Base-by-base conservation (phyloP, 2,329 filamentous ascomycete species). In the Microdochium nivale region DNA sequence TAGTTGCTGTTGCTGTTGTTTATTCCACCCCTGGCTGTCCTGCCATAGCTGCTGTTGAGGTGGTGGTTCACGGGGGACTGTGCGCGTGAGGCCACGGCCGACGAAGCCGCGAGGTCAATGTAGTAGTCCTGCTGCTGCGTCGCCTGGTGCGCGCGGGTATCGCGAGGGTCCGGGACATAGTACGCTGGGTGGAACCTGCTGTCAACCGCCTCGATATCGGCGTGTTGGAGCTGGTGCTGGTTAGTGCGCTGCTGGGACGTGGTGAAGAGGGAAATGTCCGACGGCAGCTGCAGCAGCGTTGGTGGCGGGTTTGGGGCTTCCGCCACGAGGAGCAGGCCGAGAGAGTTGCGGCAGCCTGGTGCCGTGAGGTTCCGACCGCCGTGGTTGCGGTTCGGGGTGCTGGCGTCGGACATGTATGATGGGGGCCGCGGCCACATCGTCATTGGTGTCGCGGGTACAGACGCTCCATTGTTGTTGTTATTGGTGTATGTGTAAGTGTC, bases 341-440 rank as follows among this genome's bases (percentile, higher is more conserved):
- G 16, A 7, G 10, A 19, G 40, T 24, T 21, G 40, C 19, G 16
- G 40, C 13, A n/a, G n/a, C n/a, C n/a, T n/a, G n/a, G 40, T 23
- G 27, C 23, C 16, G 16, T 44, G 40, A 11, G 16, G 40, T 23
- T 44, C 16, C 14, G 11, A 14, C n/a, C n/a, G 30, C 8, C 30
- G 30, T 37, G 33, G n/a, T 37, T 37, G 33, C 16, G 11, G 33
- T 16, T 3, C 23, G 14, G 16, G 21, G 40, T 19, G 9, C 19
- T 87, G 59, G 90, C 84, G 10, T 92, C 87, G 0, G 85, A 88
- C 3, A 78, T 74, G 63, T 94, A 94, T 3, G 84, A 89, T 2
- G 88, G 88, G 3, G 88, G 88, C 1, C 87, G 76, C 57, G 64
- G 51, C 64, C 64, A 37, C 56, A 57, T 59, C 30, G 51, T 43